phyloP scores from a whole-genome alignment of 1,284 basidiomycete genomes.

The Neonothopanus nambi region DNA sequence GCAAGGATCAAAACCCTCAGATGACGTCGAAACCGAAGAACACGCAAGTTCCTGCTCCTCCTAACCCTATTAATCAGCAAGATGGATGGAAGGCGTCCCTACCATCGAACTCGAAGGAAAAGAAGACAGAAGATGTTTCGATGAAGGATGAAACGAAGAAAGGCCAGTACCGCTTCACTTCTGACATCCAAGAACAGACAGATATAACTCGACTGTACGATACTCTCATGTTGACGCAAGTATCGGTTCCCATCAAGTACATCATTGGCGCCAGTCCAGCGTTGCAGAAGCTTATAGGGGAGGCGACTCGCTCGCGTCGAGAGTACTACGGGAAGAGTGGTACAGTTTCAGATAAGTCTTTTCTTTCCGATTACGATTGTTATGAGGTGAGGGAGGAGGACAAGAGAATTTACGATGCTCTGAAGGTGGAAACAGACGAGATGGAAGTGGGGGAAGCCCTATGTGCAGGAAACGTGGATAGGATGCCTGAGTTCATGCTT shows the following conservation, averaged over 20 bases:
- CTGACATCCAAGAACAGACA: conserved; percentile 4
- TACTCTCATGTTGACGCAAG: too few species aligned
- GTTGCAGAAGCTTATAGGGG: conserved; percentile 3
- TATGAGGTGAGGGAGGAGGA: too few species aligned
- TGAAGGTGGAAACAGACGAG: background rate
- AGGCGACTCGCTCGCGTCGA: background rate
- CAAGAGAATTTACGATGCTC: background rate
- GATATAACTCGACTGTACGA: background rate
- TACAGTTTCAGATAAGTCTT: too few species aligned
- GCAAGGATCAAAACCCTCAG: background rate
- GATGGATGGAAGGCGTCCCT: conserved; percentile 10
- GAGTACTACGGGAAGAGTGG: too few species aligned
- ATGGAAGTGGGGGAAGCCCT: background rate
- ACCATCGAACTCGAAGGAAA: background rate
- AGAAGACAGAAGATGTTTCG: background rate
- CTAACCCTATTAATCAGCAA: conserved; percentile 9
- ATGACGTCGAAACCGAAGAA: background rate
- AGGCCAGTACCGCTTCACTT: conserved; percentile 3
- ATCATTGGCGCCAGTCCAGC: conserved; percentile 1
- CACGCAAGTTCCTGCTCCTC: background rate
- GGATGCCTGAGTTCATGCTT: background rate
- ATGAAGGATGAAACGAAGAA: conserved; percentile 6
- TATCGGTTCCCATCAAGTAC: conserved; percentile 3
- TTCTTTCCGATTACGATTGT: too few species aligned
- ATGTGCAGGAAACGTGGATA: background rate